Evolutionary conservation across 1,284 basidiomycete genomes (phyloP), one percentile per base, ranked within the genome.

Genomic region (Trichosporon sp.): DNA sequence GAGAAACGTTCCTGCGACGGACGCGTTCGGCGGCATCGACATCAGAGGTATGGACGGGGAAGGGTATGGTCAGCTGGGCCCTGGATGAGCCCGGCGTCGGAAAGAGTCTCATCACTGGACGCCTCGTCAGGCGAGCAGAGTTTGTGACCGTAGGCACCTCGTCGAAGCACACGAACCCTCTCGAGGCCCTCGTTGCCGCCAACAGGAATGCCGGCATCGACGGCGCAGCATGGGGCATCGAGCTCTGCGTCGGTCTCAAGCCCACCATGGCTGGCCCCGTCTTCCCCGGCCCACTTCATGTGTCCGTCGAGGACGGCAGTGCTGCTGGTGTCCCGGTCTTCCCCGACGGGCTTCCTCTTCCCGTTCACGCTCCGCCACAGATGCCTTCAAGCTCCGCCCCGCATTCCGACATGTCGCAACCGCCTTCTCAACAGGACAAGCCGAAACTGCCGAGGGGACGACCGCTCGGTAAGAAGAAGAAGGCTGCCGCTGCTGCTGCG

Each of bases 61-160:
- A 81, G 66, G 82, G 82, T 0, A 71, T 82, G 1, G 71, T 83
- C 35, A 77, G 75, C 40, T 81, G 80, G 80, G 80, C 81, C 35
- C 71, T 82, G 2, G 74, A 76, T 1, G 82, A 83, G 67, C 76
- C 78, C 3, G 79, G 79, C 26, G 73, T 74, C 37, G 81, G 81
- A 7, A 83, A 82, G 72, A 81, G 77, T 61, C 75, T 83, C 64
- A 81, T 83, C 66, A 82, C 81, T 1, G 82, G 82, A 16, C 72
- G 82, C 43, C 70, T 83, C 11, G 70, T 78, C 11, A 35, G 70
- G 70, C 46, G 59, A 14, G 21, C 70, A 69, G 61, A 69, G 46
- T 65, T 73, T 37, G 46, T 65, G 32, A 46, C n/a, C 14, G 37
- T 70, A 19, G 19, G 32, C 2, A 21, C 35, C 1, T 16, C 65